Evolutionary conservation across 768 basidiomycete species (phyloP).

Genomic region (Kondoa subrosea): DNA sequence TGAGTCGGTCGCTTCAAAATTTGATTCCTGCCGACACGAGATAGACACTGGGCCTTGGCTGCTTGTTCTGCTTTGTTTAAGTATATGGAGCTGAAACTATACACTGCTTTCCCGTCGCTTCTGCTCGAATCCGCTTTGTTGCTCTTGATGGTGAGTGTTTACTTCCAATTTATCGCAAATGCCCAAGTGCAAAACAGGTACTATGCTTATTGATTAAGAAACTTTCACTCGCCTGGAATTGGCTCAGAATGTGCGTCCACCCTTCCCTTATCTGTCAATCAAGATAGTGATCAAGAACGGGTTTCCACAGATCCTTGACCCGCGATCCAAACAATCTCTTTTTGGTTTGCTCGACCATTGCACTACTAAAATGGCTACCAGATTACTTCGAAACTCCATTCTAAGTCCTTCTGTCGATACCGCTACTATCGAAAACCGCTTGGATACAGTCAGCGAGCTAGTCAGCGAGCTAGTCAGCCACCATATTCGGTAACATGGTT

Average conservation of each 20-base stretch:
- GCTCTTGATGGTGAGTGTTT: conserved; percentile 20
- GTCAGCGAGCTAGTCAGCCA: no score
- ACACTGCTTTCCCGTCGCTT: conserved; percentile 44
- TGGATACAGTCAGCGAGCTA: conserved; percentile 40
- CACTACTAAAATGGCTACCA: conserved; percentile 73
- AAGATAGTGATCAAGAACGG: background rate
- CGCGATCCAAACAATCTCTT: conserved; percentile 21
- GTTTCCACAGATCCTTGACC: conserved; percentile 20
- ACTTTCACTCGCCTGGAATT: conserved; percentile 78
- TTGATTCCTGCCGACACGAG: conserved; percentile 7
- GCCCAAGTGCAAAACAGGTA: conserved; percentile 41
- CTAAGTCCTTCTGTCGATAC: conserved; percentile 24
- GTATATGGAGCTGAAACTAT: conserved; percentile 52
- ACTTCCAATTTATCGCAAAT: background rate
- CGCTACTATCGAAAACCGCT: conserved; percentile 51
- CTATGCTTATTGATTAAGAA: conserved; percentile 85
- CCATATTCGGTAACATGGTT: no score
- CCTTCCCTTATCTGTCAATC: background rate
- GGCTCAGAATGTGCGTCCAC: conserved; percentile 53
- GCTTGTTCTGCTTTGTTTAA: conserved; percentile 77
- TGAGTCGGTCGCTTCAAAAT: conserved; percentile 9
- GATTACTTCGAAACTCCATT: conserved; percentile 34
- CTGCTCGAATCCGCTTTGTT: conserved; percentile 28
- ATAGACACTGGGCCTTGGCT: conserved; percentile 77
- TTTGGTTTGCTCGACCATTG: conserved; percentile 47